These are phyloP conservation scores for Penicillium fimorum DNA, from an alignment of 495 filamentous ascomycete genomes.

Conservation along the genomic window DNA sequence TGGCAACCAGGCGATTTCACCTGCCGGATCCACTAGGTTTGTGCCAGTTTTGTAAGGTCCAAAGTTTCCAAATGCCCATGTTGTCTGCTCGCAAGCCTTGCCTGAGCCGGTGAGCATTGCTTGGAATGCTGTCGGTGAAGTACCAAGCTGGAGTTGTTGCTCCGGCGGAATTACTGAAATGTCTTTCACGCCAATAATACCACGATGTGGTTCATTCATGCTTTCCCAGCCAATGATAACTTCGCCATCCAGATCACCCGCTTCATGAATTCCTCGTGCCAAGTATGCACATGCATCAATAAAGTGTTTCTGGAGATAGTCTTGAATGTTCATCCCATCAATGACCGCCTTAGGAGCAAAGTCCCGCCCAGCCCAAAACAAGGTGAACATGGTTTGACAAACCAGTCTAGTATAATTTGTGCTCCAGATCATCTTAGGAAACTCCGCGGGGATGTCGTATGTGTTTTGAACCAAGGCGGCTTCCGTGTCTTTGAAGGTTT, in stretches of 20 bases:
- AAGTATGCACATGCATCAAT: conserved; percentile 75
- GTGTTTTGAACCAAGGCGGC: conserved; percentile 94
- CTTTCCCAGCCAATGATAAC: conserved; percentile 95
- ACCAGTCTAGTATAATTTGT: conserved; percentile 92
- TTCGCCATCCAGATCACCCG: conserved; percentile 82
- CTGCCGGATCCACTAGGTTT: conserved; percentile 82
- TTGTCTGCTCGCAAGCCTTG: conserved; percentile 81
- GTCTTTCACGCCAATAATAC: conserved; percentile 82
- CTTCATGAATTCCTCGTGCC: conserved; percentile 81
- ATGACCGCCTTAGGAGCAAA: conserved; percentile 97
- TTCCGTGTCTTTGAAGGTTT: conserved; percentile 79
- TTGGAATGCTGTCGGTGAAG: conserved; percentile 93
- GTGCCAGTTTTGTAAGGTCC: conserved; percentile 87
- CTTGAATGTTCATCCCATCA: conserved; percentile 92
- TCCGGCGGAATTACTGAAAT: conserved; percentile 78
- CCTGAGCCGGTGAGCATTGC: conserved; percentile 88
- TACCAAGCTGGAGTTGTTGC: conserved; percentile 89
- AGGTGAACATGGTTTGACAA: conserved; percentile 86
- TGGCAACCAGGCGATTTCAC: conserved; percentile 80
- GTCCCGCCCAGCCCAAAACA: conserved; percentile 90
- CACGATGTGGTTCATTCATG: conserved; percentile 90
- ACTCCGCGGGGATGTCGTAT: conserved; percentile 79
- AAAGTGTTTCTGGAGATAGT: conserved; percentile 89
- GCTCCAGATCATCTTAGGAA: conserved; percentile 99
- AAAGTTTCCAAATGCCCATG: conserved; percentile 90